Conservation (phyloP, 169 alveolate species). For the Eimeria necatrix region DNA sequence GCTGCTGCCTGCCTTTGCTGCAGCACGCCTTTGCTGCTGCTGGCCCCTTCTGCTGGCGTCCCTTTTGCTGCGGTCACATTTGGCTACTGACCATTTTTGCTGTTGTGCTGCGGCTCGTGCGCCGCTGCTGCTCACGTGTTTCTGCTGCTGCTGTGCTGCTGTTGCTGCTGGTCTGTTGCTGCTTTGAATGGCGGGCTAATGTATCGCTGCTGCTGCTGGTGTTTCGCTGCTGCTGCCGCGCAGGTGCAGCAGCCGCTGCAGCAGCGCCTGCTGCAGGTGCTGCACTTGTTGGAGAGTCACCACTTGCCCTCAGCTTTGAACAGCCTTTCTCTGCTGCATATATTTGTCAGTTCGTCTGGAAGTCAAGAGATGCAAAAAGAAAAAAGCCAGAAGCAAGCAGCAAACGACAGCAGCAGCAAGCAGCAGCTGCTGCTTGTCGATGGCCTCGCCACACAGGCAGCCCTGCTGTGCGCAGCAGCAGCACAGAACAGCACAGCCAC, state of each 20-base stretch:
- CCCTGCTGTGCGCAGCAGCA: neutral
- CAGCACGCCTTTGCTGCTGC: too few species aligned
- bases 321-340: neutral
- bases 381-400: neutral
- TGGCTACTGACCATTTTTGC: too few species aligned
- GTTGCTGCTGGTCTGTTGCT: neutral
- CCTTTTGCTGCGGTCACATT: neutral
- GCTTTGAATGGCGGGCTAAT: neutral
- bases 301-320: neutral
- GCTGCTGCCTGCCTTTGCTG: neutral
- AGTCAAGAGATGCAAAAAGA: neutral
- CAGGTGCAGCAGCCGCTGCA: conserved; percentile 30
- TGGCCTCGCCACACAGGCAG: conserved; percentile 37
- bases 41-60: too few species aligned
- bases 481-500: neutral
- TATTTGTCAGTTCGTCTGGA: neutral
- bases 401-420: neutral
- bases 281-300: neutral
- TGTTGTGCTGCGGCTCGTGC: too few species aligned
- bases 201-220: neutral
- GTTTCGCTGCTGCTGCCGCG: neutral
- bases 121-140: too few species aligned
- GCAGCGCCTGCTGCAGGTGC: conserved; percentile 24
- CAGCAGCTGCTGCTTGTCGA: conserved; percentile 15
- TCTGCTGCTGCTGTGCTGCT: too few species aligned